A percentile compares a stretch with the other conserved stretches of the same genome.
These are phyloP conservation scores for Tardiomyces digboiensis DNA, from an alignment of 1,139 yeast genomes.

Conservation along the genomic window DNA sequence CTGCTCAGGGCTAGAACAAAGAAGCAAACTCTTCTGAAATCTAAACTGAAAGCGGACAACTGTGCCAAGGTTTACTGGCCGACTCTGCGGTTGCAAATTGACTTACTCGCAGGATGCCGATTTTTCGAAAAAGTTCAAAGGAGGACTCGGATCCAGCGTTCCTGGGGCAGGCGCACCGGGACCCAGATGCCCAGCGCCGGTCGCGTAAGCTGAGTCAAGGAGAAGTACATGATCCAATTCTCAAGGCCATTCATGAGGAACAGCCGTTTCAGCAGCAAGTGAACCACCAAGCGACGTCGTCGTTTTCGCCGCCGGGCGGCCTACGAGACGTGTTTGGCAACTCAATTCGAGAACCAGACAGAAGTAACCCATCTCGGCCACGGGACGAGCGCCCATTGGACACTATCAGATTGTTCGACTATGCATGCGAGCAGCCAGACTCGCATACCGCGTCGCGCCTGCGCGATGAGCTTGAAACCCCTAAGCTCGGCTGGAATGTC, in stretches of 20 bases:
- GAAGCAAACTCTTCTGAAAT: too few relatives aligned
- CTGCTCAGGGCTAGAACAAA: too few relatives aligned
- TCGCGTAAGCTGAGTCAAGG: slow-evolving; percentile 14
- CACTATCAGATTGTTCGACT: slow-evolving; percentile 88
- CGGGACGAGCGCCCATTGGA: slow-evolving; percentile 95
- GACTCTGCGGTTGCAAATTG: too few relatives aligned
- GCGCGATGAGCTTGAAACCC: slow-evolving; percentile 73
- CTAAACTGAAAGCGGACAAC: too few relatives aligned
- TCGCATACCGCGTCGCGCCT: slow-evolving; percentile 28
- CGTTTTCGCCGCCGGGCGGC: slow-evolving; percentile 31
- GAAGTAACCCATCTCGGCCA: slow-evolving; percentile 84
- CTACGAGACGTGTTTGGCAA: slow-evolving; percentile 80
- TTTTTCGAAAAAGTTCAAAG: background rate
- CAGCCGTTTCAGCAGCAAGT: slow-evolving; percentile 81
- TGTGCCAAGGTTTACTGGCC: too few relatives aligned
- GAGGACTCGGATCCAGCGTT: background rate
- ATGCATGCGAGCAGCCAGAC: slow-evolving; percentile 82
- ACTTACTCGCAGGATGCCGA: background rate
- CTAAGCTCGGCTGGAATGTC: slow-evolving; percentile 68
- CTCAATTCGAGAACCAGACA: slow-evolving; percentile 63
- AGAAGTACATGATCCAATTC: slow-evolving; percentile 74
- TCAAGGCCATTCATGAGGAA: slow-evolving; percentile 86
- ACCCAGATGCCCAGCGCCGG: background rate
- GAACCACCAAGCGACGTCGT: slow-evolving; percentile 32
- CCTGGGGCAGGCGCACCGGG: slow-evolving; percentile 1